phyloP scores from a whole-genome alignment of 495 filamentous ascomycete species.

The Neurospora discreta region DNA sequence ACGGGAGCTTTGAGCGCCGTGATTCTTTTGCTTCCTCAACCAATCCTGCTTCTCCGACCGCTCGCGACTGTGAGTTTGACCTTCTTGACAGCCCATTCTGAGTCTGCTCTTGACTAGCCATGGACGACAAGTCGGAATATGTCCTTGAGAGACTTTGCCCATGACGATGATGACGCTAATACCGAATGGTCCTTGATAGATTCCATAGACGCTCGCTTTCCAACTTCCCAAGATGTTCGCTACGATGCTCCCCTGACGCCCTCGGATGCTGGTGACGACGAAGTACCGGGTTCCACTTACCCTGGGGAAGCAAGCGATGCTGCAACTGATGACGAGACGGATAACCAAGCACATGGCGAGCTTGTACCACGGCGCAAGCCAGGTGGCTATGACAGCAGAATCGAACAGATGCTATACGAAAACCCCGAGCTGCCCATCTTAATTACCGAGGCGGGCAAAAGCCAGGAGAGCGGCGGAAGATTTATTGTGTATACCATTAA shows the following conservation, averaged over 20 bases:
- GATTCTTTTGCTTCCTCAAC: conserved; percentile 65
- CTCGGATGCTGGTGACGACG: conserved; percentile 34
- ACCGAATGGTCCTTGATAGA: conserved; percentile 34
- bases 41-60: conserved; percentile 51
- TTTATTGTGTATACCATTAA: conserved; percentile 96
- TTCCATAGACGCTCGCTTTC: not conserved
- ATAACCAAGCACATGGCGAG: conserved; percentile 40
- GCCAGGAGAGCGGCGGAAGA: conserved; percentile 72
- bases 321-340: conserved; percentile 41
- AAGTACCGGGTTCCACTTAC: conserved; percentile 16
- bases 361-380: conserved; percentile 54
- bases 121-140: conserved; percentile 17
- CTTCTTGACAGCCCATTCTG: not conserved
- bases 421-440: conserved; percentile 79
- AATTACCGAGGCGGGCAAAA: conserved; percentile 93
- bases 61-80: conserved; percentile 35
- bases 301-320: conserved; percentile 17
- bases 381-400: conserved; percentile 82
- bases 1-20: conserved; percentile 74
- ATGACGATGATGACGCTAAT: conserved; percentile 18
- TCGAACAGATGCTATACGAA: conserved; percentile 94
- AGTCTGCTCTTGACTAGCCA: not conserved
- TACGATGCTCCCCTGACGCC: conserved; percentile 33
- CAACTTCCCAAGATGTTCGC: conserved; percentile 12
- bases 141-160: conserved; percentile 1